These are phyloP conservation scores for Metschnikowia proteae DNA, from an alignment of 805 yeast genomes.

Conservation along the genomic window DNA sequence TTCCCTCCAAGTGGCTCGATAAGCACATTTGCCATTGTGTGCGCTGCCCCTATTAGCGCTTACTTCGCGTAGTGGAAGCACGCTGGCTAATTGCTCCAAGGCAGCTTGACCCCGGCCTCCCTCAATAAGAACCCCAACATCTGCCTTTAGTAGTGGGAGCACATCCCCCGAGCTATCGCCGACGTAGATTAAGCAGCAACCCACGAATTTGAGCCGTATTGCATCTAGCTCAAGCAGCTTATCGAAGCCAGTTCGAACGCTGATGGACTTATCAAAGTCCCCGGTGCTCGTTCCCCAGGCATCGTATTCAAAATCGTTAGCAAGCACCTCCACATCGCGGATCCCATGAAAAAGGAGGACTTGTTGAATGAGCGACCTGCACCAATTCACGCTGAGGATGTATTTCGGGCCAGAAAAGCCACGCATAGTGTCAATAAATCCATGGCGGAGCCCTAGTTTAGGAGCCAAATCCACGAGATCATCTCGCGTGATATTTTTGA, in stretches of 20 bases:
- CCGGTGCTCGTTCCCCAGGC: constrained; percentile 28
- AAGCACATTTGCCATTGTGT: not conserved
- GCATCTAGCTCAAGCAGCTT: constrained; percentile 30
- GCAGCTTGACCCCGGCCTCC: constrained; percentile 21
- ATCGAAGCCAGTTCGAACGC: constrained; percentile 52
- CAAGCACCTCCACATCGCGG: constrained; percentile 29
- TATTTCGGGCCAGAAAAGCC: constrained; percentile 31
- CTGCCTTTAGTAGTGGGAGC: constrained; percentile 41
- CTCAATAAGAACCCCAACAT: constrained; percentile 44
- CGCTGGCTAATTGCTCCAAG: not conserved
- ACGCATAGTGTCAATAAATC: constrained; percentile 34
- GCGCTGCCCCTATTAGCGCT: no score
- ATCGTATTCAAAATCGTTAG: constrained; percentile 50
- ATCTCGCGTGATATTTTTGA: constrained; percentile 35
- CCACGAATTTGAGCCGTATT: constrained; percentile 9
- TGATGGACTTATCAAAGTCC: constrained; percentile 16
- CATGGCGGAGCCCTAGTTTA: constrained; percentile 36
- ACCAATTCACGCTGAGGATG: constrained; percentile 63
- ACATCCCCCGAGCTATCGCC: constrained; percentile 65
- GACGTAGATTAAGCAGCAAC: constrained; percentile 38
- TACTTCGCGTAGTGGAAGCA: not conserved
- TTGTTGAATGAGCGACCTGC: constrained; percentile 43
- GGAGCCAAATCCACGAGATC: constrained; percentile 34
- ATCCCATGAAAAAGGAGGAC: constrained; percentile 23
- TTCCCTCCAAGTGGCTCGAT: constrained; percentile 7